A percentile compares a stretch with the other conserved stretches of the same genome.
Conservation (phyloP, 805 yeast species). For the Kodamaea hsintzibuensis region DNA sequence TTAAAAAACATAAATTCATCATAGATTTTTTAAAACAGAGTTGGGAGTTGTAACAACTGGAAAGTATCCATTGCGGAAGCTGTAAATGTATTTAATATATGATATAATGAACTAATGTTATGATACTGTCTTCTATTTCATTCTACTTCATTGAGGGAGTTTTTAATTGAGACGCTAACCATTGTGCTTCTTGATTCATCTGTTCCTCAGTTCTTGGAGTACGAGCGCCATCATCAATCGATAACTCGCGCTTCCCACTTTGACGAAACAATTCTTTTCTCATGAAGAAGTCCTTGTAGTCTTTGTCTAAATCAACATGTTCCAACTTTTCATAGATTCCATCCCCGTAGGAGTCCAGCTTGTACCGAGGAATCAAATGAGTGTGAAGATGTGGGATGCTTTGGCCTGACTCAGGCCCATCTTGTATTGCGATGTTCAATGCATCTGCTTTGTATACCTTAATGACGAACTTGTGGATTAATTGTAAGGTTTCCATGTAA, state of each 20-base stretch:
- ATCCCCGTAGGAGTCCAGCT: constrained; percentile 61
- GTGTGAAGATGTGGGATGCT: constrained; percentile 95
- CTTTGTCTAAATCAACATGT: constrained; percentile 47
- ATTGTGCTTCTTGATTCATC: constrained; percentile 71
- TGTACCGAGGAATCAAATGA: constrained; percentile 85
- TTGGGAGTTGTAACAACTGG: neutral
- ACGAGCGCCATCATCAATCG: constrained; percentile 53
- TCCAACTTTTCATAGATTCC: constrained; percentile 71
- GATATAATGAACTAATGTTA: neutral
- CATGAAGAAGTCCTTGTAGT: constrained; percentile 22
- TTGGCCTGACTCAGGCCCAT: constrained; percentile 95
- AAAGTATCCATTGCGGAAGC: too few species aligned
- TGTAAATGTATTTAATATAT: neutral
- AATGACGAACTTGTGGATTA: constrained; percentile 67
- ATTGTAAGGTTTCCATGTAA: constrained; percentile 73
- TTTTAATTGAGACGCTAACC: constrained; percentile 41
- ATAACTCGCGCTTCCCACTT: constrained; percentile 11
- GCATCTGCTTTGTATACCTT: constrained; percentile 75
- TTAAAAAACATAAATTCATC: neutral
- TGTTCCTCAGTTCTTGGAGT: constrained; percentile 55
- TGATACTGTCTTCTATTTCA: neutral
- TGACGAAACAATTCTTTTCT: constrained; percentile 20
- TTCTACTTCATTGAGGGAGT: neutral
- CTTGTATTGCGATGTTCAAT: constrained; percentile 89
- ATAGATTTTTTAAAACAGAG: neutral